phyloP scores from a whole-genome alignment of 2,329 filamentous ascomycete species.

The Chaetothyriales sp. region DNA sequence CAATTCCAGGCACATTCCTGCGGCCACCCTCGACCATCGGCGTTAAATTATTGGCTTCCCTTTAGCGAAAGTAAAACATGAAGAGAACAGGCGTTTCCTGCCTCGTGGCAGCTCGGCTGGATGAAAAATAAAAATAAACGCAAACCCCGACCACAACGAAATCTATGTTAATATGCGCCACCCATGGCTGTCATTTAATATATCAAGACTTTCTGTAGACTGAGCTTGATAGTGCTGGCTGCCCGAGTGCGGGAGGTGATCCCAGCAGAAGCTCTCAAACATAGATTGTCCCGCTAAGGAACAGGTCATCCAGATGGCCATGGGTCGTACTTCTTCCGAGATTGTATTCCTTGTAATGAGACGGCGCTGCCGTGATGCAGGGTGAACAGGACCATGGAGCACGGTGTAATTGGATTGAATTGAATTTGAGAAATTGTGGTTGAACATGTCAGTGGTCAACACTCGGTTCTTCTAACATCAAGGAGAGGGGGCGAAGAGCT shows the following conservation, averaged over 20 bases:
- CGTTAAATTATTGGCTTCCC: not conserved
- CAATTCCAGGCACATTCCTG: not conserved
- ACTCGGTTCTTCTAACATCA: not conserved
- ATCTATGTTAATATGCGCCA: not conserved
- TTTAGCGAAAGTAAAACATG: not conserved
- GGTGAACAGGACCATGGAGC: not conserved
- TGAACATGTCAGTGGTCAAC: not conserved
- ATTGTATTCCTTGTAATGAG: not conserved
- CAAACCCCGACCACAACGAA: not conserved
- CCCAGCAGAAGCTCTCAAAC: not conserved
- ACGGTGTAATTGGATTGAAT: not conserved
- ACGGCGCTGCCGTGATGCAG: not conserved
- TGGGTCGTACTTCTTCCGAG: not conserved
- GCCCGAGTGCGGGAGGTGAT: not conserved
- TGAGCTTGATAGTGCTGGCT: not conserved
- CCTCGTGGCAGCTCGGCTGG: not conserved
- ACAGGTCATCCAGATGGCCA: not conserved
- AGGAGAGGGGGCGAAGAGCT: not conserved
- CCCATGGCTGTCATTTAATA: not conserved
- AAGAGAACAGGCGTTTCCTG: not conserved
- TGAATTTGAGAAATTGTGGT: not conserved
- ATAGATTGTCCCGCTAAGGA: too few relatives aligned
- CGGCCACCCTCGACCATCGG: not conserved
- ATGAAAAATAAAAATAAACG: not conserved
- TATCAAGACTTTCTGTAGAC: not conserved